Base-by-base conservation (phyloP, 805 yeast species). In the Wickerhamomyces kurtzmanii region DNA sequence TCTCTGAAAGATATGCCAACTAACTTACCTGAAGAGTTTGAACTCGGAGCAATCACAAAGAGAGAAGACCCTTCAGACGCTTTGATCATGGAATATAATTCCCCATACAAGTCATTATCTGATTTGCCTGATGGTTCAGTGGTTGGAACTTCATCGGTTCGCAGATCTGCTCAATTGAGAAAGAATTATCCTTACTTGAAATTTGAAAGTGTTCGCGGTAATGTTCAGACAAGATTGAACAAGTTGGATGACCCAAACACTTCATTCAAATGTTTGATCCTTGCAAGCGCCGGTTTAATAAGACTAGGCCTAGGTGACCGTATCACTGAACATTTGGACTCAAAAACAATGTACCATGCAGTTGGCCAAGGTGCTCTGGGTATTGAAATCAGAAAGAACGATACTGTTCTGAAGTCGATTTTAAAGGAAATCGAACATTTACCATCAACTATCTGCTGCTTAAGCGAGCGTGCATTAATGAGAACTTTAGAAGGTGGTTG, bases 331-430 rank as follows among this genome's bases (percentile, higher is more conserved):
- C 67, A 63, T 38, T 63, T 91, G 37, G 72, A 77, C 31, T 65
- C 75, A 5, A 80, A 83, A 19, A 82, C 78, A 31, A 83, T 89
- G 94, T 80, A 75, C 49, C 83, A 89, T 50, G 96, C 98, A 1
- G 96, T 91, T 25, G 98, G 98, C n/a, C 98, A 91, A 59, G 98
- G 98, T 38, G 97, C 97, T 1, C 57, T 91, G 24, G 98, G 97
- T 12, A 61, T 91, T 16, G 98, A 91, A 57, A 83, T 89, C 40
- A 69, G 93, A 43, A 67, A 67, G 33, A 69, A 66, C 33, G 95
- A 91, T 52, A 45, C 53, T 5, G 57, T 61, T 27, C 70, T 82
- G 55, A 59, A 59, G 40, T 53, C 65, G 31, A 62, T 87, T 12
- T 68, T 93, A 41, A 53, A 65, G 12, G 62, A 70, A 32, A 71